Evolutionary conservation across 1,284 basidiomycete genomes (phyloP).

Genomic region (Laetiporus sulphureus): DNA sequence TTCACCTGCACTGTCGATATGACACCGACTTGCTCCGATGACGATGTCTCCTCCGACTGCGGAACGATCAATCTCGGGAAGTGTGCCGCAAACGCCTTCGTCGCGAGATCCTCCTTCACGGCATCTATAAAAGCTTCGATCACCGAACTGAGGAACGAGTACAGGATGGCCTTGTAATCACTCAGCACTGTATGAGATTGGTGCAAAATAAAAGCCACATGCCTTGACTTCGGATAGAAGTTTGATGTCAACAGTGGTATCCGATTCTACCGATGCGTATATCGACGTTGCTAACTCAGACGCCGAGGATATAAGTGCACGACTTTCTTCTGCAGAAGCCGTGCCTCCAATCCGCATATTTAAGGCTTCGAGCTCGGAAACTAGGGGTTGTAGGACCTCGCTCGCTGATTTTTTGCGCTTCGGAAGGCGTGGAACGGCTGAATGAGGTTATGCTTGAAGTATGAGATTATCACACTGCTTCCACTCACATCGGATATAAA

Average conservation of each 20-base stretch:
- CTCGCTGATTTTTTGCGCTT: conserved; percentile 19
- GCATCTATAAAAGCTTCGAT: conserved; percentile 33
- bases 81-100: conserved; percentile 36
- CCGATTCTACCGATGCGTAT: conserved; percentile 25
- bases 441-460: background rate
- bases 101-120: conserved; percentile 38
- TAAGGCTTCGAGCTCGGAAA: conserved; percentile 32
- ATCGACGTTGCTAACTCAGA: conserved; percentile 26
- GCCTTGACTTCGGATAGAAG: conserved; percentile 4
- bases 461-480: conserved; percentile 29
- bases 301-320: conserved; percentile 29
- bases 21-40: conserved; percentile 1
- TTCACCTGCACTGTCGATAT: conserved; percentile 11
- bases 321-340: conserved; percentile 28
- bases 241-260: conserved; percentile 16
- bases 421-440: conserved; percentile 43
- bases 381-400: conserved; percentile 30
- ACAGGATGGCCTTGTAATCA: conserved; percentile 32
- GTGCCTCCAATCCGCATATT: conserved; percentile 24
- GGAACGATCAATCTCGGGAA: conserved; percentile 32
- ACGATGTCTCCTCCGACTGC: background rate
- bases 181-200: conserved; percentile 17
- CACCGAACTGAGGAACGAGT: conserved; percentile 33
- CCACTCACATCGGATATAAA: conserved; percentile 34
- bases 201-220: conserved; percentile 14